phyloP scores from a whole-genome alignment of 345 rosid species.

The Geranium brycei region DNA sequence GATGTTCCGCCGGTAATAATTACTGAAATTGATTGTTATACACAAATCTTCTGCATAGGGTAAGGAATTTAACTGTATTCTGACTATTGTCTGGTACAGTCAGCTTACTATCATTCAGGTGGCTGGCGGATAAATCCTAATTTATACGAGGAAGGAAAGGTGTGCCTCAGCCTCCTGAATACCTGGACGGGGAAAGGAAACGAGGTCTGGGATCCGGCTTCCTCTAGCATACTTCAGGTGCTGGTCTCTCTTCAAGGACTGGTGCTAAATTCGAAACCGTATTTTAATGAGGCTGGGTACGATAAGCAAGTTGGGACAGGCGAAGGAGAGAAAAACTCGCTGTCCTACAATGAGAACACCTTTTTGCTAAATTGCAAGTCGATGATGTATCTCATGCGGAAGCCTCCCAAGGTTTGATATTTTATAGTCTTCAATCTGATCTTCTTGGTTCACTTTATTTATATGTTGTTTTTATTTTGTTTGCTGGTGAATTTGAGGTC shows the following conservation, averaged over 20 bases:
- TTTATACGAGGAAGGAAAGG: slow-evolving; percentile 90
- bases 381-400: slow-evolving; percentile 86
- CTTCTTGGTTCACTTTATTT: not conserved
- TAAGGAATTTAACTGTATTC: not conserved
- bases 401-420: slow-evolving; percentile 65
- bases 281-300: slow-evolving; percentile 97
- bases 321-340: slow-evolving; percentile 92
- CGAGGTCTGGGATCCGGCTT: slow-evolving; percentile 89
- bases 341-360: slow-evolving; percentile 83
- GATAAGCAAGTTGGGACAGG: slow-evolving; percentile 89
- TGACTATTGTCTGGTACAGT: slow-evolving; percentile 35
- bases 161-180: slow-evolving; percentile 94
- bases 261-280: slow-evolving; percentile 90
- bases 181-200: slow-evolving; percentile 97
- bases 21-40: slow-evolving; percentile 5
- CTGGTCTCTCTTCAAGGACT: slow-evolving; percentile 95
- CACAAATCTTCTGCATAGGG: not conserved
- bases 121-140: slow-evolving; percentile 98
- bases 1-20: slow-evolving; percentile 72
- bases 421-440: slow-evolving; percentile 1
- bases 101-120: slow-evolving; percentile 92
- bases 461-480: not conserved
- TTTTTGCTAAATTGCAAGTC: slow-evolving; percentile 89
- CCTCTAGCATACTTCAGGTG: slow-evolving; percentile 97
- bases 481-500: not conserved